Base-by-base conservation (phyloP, 768 basidiomycete species). In the Inosperma sp. region DNA sequence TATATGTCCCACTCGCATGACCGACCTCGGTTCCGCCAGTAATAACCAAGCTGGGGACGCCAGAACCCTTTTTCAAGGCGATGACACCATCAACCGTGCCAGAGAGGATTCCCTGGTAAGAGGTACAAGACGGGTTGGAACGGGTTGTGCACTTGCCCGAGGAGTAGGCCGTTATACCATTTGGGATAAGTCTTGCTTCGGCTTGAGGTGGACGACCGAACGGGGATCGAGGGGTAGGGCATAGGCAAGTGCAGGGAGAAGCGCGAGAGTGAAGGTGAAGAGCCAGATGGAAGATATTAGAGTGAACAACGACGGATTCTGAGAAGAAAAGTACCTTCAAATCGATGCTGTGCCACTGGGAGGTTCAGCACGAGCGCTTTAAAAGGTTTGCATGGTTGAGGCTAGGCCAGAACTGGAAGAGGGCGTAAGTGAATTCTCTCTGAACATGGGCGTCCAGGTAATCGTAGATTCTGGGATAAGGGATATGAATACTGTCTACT, bases 1-100 rank as follows among this genome's bases (percentile, higher is more conserved):
- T 62, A 47, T 57, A 62, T 2, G 58, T 66, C 6, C 63, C 63
- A 19, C 59, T 57, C 1, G 63, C 61, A 49, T 67, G 66, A 12
- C 66, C 66, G 21, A 62, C 61, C 47, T 67, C 65, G 1, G 65
- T 83, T 2, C 84, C 83, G 1, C 87, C 86, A 3, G 87, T 88
- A 46, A 90, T 78, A 60, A 88, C 73, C 68, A 86, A 81, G 10
- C 76, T 75, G 10, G 83, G 76, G 25, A 27, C n/a, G 0, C 83
- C 83, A 13, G 79, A 79, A 6, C 66, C 65, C 2, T 55, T 53
- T 49, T 65, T 67, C 40, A 65, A 49, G 5, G 61, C 57, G 53
- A 66, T 66, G 12, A 65, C 62, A 14, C 60, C 62, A 30, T 59
- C 56, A 10, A 65, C 66, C 16, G 65, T 65, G 7, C 62, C 60